Evolutionary conservation across 2,329 filamentous ascomycete genomes (phyloP).

Genomic region (Stagonosporopsis cucurbitacearum): DNA sequence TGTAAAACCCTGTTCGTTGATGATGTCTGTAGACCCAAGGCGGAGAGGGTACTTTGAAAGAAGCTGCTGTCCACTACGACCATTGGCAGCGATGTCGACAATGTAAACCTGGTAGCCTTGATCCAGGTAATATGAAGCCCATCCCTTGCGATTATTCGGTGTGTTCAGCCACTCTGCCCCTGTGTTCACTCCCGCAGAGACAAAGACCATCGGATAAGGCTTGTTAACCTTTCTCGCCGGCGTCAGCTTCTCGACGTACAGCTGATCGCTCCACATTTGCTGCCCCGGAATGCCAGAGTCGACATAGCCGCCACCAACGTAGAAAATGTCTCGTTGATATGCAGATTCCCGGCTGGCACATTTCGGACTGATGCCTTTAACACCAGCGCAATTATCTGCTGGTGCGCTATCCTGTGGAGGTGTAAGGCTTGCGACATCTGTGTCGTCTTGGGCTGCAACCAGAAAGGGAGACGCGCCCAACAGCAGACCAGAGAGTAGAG

Average conservation of each 20-base stretch:
- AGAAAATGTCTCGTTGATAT: constrained; percentile 33
- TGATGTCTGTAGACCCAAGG: constrained; percentile 20
- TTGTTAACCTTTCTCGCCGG: constrained; percentile 18
- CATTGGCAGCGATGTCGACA: constrained; percentile 24
- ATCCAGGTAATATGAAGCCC: constrained; percentile 29
- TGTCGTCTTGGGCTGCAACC: constrained; percentile 6
- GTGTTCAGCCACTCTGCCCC: constrained; percentile 28
- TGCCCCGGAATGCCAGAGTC: constrained; percentile 28
- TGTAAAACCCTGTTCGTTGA: constrained; percentile 25
- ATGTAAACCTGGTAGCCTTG: constrained; percentile 33
- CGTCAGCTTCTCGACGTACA: constrained; percentile 34
- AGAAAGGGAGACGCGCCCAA: constrained; percentile 6
- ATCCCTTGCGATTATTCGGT: constrained; percentile 25
- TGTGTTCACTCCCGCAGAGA: constrained; percentile 30
- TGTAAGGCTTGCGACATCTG: not conserved
- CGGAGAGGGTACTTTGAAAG: constrained; percentile 19
- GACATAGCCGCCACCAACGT: constrained; percentile 35
- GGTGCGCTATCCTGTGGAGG: not conserved
- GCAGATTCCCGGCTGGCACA: constrained; percentile 31
- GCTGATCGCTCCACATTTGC: constrained; percentile 26
- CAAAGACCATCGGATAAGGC: constrained; percentile 31
- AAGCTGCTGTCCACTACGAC: constrained; percentile 17
- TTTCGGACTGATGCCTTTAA: constrained; percentile 24
- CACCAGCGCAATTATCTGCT: constrained; percentile 21
- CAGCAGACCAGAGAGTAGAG: constrained; percentile 4